Conservation (phyloP, 192 early-diverging fungal genomes). For the Gamsiella multidivaricata region DNA sequence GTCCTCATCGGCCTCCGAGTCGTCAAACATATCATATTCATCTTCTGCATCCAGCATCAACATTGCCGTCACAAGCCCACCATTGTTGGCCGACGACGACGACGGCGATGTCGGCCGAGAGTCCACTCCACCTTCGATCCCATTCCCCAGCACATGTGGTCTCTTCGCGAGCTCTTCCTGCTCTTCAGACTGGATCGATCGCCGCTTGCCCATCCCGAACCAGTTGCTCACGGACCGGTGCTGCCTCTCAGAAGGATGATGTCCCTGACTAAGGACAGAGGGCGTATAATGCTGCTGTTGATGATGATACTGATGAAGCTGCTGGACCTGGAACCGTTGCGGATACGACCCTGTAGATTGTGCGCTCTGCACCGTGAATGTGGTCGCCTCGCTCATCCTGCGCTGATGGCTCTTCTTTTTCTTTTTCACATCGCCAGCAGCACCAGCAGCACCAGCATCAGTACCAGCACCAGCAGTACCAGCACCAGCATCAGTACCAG, state of each 20-base stretch:
- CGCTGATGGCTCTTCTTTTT: constrained; percentile 33
- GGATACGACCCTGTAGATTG: background rate
- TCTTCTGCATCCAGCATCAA: constrained; percentile 3
- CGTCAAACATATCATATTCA: constrained; percentile 25
- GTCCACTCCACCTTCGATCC: constrained; percentile 30
- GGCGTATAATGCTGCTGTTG: constrained; percentile 8
- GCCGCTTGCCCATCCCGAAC: constrained; percentile 36
- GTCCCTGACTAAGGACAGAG: constrained; percentile 10
- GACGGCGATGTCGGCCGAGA: constrained; percentile 15
- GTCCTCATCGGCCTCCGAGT: constrained; percentile 21
- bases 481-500: background rate
- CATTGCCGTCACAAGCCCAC: constrained; percentile 9
- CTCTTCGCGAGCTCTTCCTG: constrained; percentile 13
- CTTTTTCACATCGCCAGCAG: background rate
- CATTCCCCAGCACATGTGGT: constrained; percentile 26
- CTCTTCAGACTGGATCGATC: constrained; percentile 12
- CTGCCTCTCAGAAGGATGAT: constrained; percentile 8
- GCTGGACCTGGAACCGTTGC: constrained; percentile 10
- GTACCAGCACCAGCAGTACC: too few species aligned
- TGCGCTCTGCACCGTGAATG: constrained; percentile 15
- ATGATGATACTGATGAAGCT: constrained; percentile 10
- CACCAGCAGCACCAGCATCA: background rate
- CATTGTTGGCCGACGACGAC: too few species aligned
- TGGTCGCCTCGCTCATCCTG: constrained; percentile 33
- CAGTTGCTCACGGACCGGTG: constrained; percentile 27